Base-by-base conservation (phyloP, 2,329 filamentous ascomycete species). In the Fusarium stilboides region DNA sequence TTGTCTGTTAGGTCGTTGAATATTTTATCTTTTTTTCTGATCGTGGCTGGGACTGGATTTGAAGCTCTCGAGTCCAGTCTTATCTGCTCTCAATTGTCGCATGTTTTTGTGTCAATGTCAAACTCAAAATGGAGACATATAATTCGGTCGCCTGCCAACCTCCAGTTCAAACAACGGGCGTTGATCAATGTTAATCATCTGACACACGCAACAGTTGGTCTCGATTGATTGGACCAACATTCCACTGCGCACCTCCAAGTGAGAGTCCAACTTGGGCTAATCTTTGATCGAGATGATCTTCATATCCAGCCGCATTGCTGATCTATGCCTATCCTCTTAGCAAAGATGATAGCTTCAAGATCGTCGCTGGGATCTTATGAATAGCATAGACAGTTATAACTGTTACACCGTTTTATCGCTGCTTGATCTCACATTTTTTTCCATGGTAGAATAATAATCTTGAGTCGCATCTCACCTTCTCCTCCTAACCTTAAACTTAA, bases 401-500 rank as follows among this genome's bases (percentile, higher is more conserved):
- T 36, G 17, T n/a, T 31, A 31, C 34, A 8, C 15, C 34, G 15
- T n/a, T 19, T 1, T 10, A 3, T 10, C 8, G 17, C 4, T 19
- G 15, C 33, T 39, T 1, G 17, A 34, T 40, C 26, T 40, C 22
- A 13, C 45, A 26, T 56, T 37, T 12, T 42, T 12, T 12, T 42
- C 14, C 17, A 8, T 4, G n/a, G 22, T 4, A 60, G 6, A 28
- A 19, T 4, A 46, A 13, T 6, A 40, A 28, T 24, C 36, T 22
- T 14, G 8, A 26, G 24, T 47, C 2, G 3, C 15, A 47, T 62
- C 17, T 15, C 17, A 26, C 22, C 10, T 13, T 33, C 45, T 1
- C n/a, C 17, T 9, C 19, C n/a, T 26, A 62, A 62, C 57, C 57
- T 62, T 62, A 62, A 62, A 55, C 17, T 62, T 62, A 62, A 62